These are phyloP conservation scores for Desmodesmus armatus DNA, from an alignment of 139 green algal genomes.

Conservation along the genomic window DNA sequence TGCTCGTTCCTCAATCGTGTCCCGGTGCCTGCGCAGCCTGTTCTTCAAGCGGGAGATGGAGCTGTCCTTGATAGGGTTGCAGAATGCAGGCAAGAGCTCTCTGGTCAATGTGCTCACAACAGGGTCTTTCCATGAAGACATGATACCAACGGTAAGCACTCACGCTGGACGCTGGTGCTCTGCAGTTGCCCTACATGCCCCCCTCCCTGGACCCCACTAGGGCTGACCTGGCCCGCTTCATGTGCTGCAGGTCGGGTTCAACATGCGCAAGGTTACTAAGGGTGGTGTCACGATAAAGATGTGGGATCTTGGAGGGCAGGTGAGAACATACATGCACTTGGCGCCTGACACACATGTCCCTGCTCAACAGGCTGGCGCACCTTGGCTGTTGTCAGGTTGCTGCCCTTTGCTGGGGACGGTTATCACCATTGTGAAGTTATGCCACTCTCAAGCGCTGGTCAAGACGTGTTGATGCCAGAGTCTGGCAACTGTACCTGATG, in stretches of 20 bases:
- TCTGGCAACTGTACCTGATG: background rate
- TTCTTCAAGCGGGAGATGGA: conserved; percentile 99
- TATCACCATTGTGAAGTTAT: too few species aligned
- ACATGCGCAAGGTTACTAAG: conserved; percentile 99
- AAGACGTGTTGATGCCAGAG: background rate
- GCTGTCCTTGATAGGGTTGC: conserved; percentile 95
- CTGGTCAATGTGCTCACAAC: conserved; percentile 96
- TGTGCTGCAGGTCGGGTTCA: conserved; percentile 88
- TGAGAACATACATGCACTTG: conserved; percentile 26
- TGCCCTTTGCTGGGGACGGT: too few species aligned
- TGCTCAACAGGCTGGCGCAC: too few species aligned
- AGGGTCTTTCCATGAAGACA: conserved; percentile 91
- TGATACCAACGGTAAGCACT: conserved; percentile 97
- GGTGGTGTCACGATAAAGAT: conserved; percentile 97
- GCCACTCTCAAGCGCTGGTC: too few species aligned
- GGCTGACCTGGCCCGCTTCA: background rate
- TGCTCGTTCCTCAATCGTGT: background rate
- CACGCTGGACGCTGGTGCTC: too few species aligned
- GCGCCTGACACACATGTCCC: too few species aligned
- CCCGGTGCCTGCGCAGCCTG: conserved; percentile 67
- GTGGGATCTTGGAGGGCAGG: conserved; percentile 97
- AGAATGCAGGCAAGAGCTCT: conserved; percentile 97
- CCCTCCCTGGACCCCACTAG: too few species aligned
- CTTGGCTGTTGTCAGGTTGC: too few species aligned
- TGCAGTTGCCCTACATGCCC: too few species aligned